phyloP scores from a whole-genome alignment of 495 filamentous ascomycete genomes.

The Hypoxylon intermedium region DNA sequence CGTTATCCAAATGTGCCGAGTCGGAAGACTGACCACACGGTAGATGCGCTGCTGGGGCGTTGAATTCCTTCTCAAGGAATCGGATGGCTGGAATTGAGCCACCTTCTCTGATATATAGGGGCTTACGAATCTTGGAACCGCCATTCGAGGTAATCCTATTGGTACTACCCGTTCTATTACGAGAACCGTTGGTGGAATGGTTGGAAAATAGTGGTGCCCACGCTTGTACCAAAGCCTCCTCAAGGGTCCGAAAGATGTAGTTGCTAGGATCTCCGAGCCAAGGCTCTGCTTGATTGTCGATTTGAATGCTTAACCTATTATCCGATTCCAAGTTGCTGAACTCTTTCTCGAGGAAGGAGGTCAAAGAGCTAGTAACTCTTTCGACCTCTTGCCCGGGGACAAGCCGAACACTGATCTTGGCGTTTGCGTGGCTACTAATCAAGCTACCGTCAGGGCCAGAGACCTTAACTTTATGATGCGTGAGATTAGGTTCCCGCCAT shows the following conservation, averaged over 20 bases:
- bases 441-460: slow-evolving; percentile 85
- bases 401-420: slow-evolving; percentile 85
- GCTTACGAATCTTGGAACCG: slow-evolving; percentile 53
- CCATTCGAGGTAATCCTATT: slow-evolving; percentile 6
- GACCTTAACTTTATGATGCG: slow-evolving; percentile 90
- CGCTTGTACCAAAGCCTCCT: slow-evolving; percentile 81
- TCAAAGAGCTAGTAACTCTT: slow-evolving; percentile 71
- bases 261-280: slow-evolving; percentile 95
- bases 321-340: slow-evolving; percentile 76
- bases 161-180: neutral
- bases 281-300: slow-evolving; percentile 91
- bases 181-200: slow-evolving; percentile 1
- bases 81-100: slow-evolving; percentile 92
- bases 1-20: slow-evolving; percentile 92
- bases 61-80: slow-evolving; percentile 94
- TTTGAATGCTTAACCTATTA: slow-evolving; percentile 80
- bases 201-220: slow-evolving; percentile 64
- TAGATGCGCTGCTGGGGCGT: slow-evolving; percentile 88
- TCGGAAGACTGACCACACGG: slow-evolving; percentile 97
- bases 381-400: slow-evolving; percentile 90
- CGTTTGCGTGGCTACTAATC: slow-evolving; percentile 85
- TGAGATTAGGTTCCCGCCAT: slow-evolving; percentile 95
- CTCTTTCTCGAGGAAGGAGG: slow-evolving; percentile 69
- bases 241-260: slow-evolving; percentile 86
- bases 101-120: slow-evolving; percentile 93